These are phyloP conservation scores for Aspergillus tanneri DNA, from an alignment of 2,329 filamentous ascomycete species.

Conservation along the genomic window DNA sequence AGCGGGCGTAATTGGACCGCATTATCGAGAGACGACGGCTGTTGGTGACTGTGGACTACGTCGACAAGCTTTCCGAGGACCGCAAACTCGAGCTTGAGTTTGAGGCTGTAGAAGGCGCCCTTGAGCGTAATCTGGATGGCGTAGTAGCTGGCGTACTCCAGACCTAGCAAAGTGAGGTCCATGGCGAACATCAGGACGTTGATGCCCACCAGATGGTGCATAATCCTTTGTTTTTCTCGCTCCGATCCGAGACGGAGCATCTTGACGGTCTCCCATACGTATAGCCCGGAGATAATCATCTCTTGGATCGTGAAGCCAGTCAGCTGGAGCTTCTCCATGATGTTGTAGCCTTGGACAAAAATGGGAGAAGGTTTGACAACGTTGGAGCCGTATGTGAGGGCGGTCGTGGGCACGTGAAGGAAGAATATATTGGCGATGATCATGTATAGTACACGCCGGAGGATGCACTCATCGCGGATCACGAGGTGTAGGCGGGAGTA, in stretches of 20 bases:
- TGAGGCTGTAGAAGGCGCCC: slow-evolving; percentile 39
- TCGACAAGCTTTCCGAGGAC: slow-evolving; percentile 51
- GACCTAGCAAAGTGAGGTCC: slow-evolving; percentile 44
- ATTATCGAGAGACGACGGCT: slow-evolving; percentile 22
- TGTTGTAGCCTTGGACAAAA: slow-evolving; percentile 44
- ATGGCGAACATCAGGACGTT: slow-evolving; percentile 50
- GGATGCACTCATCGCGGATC: slow-evolving; percentile 49
- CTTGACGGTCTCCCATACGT: slow-evolving; percentile 55
- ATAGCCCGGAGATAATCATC: slow-evolving; percentile 48
- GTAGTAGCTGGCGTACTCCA: slow-evolving; percentile 44
- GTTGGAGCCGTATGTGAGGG: slow-evolving; percentile 53
- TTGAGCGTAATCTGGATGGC: slow-evolving; percentile 44
- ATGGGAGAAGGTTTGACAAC: slow-evolving; percentile 20
- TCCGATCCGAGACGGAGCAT: slow-evolving; percentile 40
- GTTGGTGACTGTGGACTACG: slow-evolving; percentile 33
- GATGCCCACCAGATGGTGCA: slow-evolving; percentile 48
- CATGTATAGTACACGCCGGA: slow-evolving; percentile 56
- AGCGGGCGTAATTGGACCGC: slow-evolving; percentile 26
- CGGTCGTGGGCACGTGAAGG: slow-evolving; percentile 54
- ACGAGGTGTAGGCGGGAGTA: slow-evolving; percentile 64
- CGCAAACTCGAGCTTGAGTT: slow-evolving; percentile 56
- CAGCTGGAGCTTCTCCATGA: slow-evolving; percentile 49
- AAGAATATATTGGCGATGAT: slow-evolving; percentile 57
- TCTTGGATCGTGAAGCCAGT: slow-evolving; percentile 50
- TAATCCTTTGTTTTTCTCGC: slow-evolving; percentile 32